Percentiles rank a stretch among this genome's conserved stretches.
Evolutionary conservation across 208 protist genomes (phyloP).

Genomic region (Balamuthia mandrillaris): DNA sequence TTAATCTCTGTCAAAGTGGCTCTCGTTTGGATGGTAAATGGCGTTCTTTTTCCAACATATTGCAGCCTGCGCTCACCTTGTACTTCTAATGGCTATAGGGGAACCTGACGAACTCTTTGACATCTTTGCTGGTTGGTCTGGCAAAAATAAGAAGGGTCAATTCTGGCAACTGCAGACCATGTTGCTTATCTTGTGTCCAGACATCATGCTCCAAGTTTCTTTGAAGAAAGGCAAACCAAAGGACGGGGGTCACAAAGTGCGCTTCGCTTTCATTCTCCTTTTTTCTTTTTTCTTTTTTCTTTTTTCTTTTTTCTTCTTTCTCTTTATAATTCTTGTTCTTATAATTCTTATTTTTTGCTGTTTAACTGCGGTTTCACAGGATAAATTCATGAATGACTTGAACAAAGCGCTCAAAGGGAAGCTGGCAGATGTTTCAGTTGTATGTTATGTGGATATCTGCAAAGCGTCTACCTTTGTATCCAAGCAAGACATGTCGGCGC

Average conservation of each 20-base stretch:
- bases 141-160: conserved; percentile 51
- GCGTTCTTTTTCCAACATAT: no score
- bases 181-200: conserved; percentile 57
- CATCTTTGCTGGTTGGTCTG: conserved; percentile 39
- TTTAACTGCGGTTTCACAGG: background rate
- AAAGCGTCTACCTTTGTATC: conserved; percentile 57
- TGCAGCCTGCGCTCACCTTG: no score
- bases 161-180: conserved; percentile 59
- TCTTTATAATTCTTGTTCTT: background rate
- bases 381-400: conserved; percentile 47
- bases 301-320: background rate
- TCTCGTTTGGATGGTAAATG: conserved; percentile 20
- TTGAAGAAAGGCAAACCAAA: conserved; percentile 35
- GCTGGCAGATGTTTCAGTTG: conserved; percentile 39
- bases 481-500: conserved; percentile 51
- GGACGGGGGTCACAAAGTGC: background rate
- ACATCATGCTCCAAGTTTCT: conserved; percentile 53
- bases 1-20: conserved; percentile 32
- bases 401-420: conserved; percentile 50
- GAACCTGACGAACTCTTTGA: conserved; percentile 54
- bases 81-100: background rate
- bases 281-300: background rate
- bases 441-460: conserved; percentile 61
- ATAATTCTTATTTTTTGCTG: background rate
- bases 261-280: background rate